Evolutionary conservation across 2,329 filamentous ascomycete species (phyloP).

Genomic region (Phialemoniopsis sp.): DNA sequence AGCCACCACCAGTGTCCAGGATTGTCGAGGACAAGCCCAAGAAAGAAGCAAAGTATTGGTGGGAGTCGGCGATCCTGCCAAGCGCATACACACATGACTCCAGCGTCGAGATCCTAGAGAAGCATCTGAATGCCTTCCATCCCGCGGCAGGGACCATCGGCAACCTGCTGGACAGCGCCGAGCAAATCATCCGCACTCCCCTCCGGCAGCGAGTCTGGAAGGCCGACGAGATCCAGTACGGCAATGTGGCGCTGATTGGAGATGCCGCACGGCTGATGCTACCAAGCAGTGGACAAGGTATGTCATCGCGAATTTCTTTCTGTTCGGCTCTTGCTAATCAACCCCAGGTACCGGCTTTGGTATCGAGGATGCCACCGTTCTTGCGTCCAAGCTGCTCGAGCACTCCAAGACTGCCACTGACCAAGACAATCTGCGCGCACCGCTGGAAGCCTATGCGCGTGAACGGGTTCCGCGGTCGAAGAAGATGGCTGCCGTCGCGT

Average conservation of each 20-base stretch:
- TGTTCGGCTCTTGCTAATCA: too few species aligned
- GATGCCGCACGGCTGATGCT: constrained; percentile 18
- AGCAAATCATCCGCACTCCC: constrained; percentile 17
- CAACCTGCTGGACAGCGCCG: constrained; percentile 11
- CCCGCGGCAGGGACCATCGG: constrained; percentile 14
- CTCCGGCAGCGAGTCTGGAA: constrained; percentile 16
- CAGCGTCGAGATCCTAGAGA: constrained; percentile 4
- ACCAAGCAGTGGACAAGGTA: constrained; percentile 16
- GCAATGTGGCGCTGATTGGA: constrained; percentile 12
- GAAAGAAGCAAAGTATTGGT: neutral
- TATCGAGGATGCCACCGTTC: constrained; percentile 17
- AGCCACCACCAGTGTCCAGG: constrained; percentile 1
- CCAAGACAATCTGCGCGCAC: constrained; percentile 1
- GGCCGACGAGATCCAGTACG: constrained; percentile 17
- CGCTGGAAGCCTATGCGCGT: constrained; percentile 13
- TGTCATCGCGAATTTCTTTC: too few species aligned
- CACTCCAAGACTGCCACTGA: neutral
- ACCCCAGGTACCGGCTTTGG: constrained; percentile 15
- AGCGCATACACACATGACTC: constrained; percentile 4
- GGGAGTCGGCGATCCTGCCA: constrained; percentile 2
- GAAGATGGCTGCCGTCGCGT: constrained; percentile 14
- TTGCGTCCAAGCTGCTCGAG: constrained; percentile 12
- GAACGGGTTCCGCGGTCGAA: constrained; percentile 12
- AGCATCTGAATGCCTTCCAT: constrained; percentile 7
- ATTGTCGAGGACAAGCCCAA: neutral